Evolutionary conservation across 345 rosid genomes (phyloP), one percentile per base, ranked within the genome.

Genomic region (Lepidium didymum): DNA sequence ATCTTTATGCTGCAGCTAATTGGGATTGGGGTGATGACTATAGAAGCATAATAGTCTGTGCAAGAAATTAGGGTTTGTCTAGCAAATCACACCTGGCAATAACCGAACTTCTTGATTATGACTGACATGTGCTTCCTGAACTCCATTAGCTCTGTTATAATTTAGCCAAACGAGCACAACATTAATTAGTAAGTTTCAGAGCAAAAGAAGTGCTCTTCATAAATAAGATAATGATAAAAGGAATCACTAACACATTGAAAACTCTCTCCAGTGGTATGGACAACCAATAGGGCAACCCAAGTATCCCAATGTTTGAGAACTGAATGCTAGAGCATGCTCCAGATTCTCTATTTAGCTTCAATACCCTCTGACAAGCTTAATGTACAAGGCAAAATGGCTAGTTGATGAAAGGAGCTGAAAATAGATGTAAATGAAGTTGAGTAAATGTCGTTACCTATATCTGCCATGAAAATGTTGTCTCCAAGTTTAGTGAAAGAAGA

Each of bases 261-360:
- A 85, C 81, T 71, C 80, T 86, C 78, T 91, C 99, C 61, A 91
- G 62, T 46, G 84, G 90, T 71, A 58, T 73, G 62, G 80, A 55
- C 56, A 82, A 49, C 99, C 99, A 89, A 69, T 89, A 94, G 29
- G 99, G 96, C 54, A 94, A 79, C 69, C 97, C 97, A 72, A 94
- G 91, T 59, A 80, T 68, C 69, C 86, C 86, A 61, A 85, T 82
- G 71, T 91, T 91, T 36, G 95, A 86, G 66, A 91, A 82, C 70
- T 77, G 78, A 64, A 87, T 65, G 65, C 73, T 81, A 69, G 93
- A 89, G 77, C 69, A 52, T 51, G 78, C 79, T 72, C 91, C 82
- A 57, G 96, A 81, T 56, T 85, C 85, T 76, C 76, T 75, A 70
- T 75, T 55, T 43, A 87, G 69, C 80, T 78, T 89, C 81, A 86